Conservation (phyloP, 139 green algal species). For the Yamagishiella unicocca region DNA sequence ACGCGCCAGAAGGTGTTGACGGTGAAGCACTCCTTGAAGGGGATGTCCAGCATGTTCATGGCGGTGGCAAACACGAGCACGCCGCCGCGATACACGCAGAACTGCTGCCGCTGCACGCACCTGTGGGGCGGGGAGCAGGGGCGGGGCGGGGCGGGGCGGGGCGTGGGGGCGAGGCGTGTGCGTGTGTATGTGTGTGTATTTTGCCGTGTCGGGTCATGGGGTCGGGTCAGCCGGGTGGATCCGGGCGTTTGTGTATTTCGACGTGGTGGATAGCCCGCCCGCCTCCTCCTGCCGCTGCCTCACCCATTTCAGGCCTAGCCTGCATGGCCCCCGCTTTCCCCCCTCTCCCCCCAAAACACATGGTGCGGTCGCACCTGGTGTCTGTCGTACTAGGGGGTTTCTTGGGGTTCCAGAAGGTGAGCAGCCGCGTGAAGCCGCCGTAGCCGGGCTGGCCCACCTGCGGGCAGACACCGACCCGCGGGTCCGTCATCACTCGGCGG, state of each 20-base stretch:
- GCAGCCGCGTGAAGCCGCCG: constrained; percentile 44
- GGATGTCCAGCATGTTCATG: constrained; percentile 67
- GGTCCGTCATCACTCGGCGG: too few species aligned
- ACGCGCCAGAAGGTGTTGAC: constrained; percentile 58
- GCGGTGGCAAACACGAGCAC: constrained; percentile 50
- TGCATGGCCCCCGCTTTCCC: background rate
- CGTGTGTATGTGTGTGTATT: too few species aligned
- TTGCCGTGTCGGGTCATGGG: too few species aligned
- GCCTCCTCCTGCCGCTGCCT: too few species aligned
- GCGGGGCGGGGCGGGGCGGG: background rate
- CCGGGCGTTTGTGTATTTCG: too few species aligned
- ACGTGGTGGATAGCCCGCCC: too few species aligned
- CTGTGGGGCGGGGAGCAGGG: background rate
- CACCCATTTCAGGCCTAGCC: too few species aligned
- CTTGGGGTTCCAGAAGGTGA: constrained; percentile 57
- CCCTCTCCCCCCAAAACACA: background rate
- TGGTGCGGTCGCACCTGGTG: constrained; percentile 43
- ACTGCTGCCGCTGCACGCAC: constrained; percentile 58
- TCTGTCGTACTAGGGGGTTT: constrained; percentile 44
- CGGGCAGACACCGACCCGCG: background rate
- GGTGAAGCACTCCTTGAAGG: constrained; percentile 66
- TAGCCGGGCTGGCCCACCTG: constrained; percentile 20
- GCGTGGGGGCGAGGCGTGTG: background rate
- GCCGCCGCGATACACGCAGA: constrained; percentile 50
- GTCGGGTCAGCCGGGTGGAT: too few species aligned